Base-by-base conservation (phyloP, 148 eudicot genomes). In the Arbutus unedo region DNA sequence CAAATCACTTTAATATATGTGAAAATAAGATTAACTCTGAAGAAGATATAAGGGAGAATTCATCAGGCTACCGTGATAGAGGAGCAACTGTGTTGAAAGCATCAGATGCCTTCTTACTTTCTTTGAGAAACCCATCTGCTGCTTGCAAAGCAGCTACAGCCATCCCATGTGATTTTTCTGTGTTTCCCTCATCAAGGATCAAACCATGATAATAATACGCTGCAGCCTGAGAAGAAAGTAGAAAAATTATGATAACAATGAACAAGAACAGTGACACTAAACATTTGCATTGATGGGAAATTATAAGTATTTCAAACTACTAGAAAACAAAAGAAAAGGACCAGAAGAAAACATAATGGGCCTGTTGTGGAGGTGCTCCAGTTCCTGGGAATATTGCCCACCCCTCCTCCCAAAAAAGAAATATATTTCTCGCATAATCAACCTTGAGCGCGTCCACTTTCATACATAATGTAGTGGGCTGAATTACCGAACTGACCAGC, bases 181-280 rank as follows among this genome's bases (percentile, higher is more conserved):
- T 96, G 87, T 93, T 96, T n/a, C 98, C 98, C 88, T 96, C 99
- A 71, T 96, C 98, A 75, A 96, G 91, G 82, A 96, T 96, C 82
- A 96, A 89, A 73, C 99, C 99, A 66, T 96, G 99, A 86, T 96
- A 96, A 85, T 96, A 96, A 87, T 96, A 96, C 83, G 98, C 99
- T 50, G 97, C 94, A 78, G 99, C 95, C 98, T 96, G 84, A 25
- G 73, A 82, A 56, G 71, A 51, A 74, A 56, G n/a, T 44, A 78
- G 16, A 71, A 81, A n/a, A 60, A 41, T 9, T 6, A 47, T 47
- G 14, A 79, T 73, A 57, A 48, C 19, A 16, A 57, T 82, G 23
- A 47, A 80, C 53, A 80, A 76, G 13, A 68, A 43, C 70, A 59
- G 23, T 8, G 51, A 49, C 38, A n/a, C 64, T 25, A 31, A 31